Conservation (phyloP, 208 protist genomes). For the Leishmania tarentolae region DNA sequence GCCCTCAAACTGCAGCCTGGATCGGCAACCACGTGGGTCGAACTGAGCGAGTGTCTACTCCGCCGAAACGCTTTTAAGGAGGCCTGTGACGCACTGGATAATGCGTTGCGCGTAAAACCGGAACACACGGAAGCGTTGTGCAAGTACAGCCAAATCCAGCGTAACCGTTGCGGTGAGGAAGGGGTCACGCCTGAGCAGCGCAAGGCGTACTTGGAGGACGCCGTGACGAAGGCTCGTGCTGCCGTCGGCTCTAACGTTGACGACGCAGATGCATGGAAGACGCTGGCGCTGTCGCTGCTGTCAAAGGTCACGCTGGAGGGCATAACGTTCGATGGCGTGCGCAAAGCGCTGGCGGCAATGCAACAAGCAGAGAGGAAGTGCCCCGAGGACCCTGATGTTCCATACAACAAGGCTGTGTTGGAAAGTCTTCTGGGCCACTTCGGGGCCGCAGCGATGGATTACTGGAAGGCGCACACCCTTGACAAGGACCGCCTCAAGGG, state of each 20-base stretch:
- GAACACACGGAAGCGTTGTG: constrained; percentile 62
- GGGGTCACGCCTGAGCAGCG: constrained; percentile 51
- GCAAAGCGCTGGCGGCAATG: constrained; percentile 59
- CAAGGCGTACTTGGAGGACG: constrained; percentile 46
- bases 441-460: constrained; percentile 54
- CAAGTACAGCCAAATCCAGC: constrained; percentile 83
- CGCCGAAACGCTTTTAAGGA: constrained; percentile 79
- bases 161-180: constrained; percentile 65
- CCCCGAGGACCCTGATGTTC: constrained; percentile 68
- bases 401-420: constrained; percentile 81
- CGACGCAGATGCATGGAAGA: constrained; percentile 71
- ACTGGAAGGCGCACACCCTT: constrained; percentile 50
- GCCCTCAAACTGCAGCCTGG: constrained; percentile 70
- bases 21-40: constrained; percentile 67
- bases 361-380: constrained; percentile 49
- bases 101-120: constrained; percentile 51
- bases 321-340: constrained; percentile 47
- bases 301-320: constrained; percentile 58
- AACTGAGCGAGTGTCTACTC: constrained; percentile 74
- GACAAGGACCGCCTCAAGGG: constrained; percentile 65
- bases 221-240: constrained; percentile 56
- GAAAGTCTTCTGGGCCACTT: constrained; percentile 77
- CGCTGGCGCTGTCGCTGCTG: constrained; percentile 69
- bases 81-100: constrained; percentile 77
- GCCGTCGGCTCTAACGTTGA: constrained; percentile 59